These are phyloP conservation scores for Zoysia japonica DNA, from an alignment of 176 grass and related monocot genomes.

Conservation along the genomic window DNA sequence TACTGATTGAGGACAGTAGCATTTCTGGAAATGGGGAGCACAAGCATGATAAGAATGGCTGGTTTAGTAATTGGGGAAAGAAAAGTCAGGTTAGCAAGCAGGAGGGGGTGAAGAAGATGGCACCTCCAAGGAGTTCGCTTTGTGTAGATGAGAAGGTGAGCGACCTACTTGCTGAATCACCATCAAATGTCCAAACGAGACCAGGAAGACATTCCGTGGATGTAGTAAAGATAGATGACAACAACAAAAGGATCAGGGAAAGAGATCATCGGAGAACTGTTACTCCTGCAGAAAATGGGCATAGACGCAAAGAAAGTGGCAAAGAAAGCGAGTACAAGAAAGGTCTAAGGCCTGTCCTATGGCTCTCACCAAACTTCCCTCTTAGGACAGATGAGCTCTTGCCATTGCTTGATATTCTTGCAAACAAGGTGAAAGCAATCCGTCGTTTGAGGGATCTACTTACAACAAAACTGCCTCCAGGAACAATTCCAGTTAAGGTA, in stretches of 20 bases:
- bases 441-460: constrained; percentile 91
- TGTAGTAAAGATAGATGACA: constrained; percentile 48
- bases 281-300: constrained; percentile 48
- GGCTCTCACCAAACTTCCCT: constrained; percentile 89
- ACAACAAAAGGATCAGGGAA: constrained; percentile 52
- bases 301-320: constrained; percentile 58
- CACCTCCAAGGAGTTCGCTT: constrained; percentile 71
- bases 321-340: constrained; percentile 98
- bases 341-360: constrained; percentile 88
- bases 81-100: constrained; percentile 55
- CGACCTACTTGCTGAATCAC: constrained; percentile 61
- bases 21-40: constrained; percentile 51
- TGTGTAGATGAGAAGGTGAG: constrained; percentile 85
- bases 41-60: constrained; percentile 84
- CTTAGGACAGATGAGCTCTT: constrained; percentile 86
- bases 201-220: constrained; percentile 78
- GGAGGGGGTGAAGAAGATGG: constrained; percentile 57
- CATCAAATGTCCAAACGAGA: constrained; percentile 54
- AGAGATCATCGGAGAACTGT: constrained; percentile 52
- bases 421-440: constrained; percentile 98
- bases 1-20: constrained; percentile 64
- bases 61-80: constrained; percentile 90
- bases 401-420: constrained; percentile 95
- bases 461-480: constrained; percentile 84
- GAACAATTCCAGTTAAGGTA: constrained; percentile 98